These are phyloP conservation scores for Russula dissimulans DNA, from an alignment of 768 basidiomycete genomes.

Conservation along the genomic window DNA sequence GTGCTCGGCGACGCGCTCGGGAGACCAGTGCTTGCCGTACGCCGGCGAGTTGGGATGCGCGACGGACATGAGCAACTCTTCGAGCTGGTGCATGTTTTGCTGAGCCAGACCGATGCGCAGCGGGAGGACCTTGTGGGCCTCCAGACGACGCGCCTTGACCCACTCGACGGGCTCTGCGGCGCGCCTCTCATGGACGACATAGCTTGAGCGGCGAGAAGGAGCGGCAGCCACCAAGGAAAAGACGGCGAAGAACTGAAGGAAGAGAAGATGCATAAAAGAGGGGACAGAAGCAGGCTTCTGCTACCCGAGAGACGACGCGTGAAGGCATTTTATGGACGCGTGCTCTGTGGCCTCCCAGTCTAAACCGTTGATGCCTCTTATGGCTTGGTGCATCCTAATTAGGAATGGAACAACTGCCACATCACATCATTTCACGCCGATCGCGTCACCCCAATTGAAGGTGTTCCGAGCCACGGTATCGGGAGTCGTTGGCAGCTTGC, in stretches of 20 bases:
- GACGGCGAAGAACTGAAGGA: constrained; percentile 13
- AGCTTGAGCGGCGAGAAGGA: constrained; percentile 15
- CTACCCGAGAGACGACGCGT: no score
- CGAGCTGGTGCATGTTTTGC: constrained; percentile 32
- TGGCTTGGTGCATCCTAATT: no score
- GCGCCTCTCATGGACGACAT: constrained; percentile 34
- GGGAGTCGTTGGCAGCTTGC: no score
- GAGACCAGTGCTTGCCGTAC: constrained; percentile 40
- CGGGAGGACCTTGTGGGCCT: constrained; percentile 30
- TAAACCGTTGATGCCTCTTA: no score
- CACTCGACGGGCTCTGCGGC: constrained; percentile 28
- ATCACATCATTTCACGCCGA: no score
- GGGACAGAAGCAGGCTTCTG: no score
- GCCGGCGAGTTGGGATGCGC: constrained; percentile 36
- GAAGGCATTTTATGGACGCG: no score
- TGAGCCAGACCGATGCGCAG: constrained; percentile 39
- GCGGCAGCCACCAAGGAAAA: constrained; percentile 18
- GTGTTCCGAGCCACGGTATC: no score
- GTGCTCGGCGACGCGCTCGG: constrained; percentile 30
- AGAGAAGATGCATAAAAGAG: constrained; percentile 4
- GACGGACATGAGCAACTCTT: constrained; percentile 34
- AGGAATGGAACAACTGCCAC: no score
- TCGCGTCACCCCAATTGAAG: no score
- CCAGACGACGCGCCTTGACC: constrained; percentile 26
- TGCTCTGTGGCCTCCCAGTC: no score